These are phyloP conservation scores for Sporisorium graminicola DNA, from an alignment of 1,284 basidiomycete genomes.

Conservation along the genomic window DNA sequence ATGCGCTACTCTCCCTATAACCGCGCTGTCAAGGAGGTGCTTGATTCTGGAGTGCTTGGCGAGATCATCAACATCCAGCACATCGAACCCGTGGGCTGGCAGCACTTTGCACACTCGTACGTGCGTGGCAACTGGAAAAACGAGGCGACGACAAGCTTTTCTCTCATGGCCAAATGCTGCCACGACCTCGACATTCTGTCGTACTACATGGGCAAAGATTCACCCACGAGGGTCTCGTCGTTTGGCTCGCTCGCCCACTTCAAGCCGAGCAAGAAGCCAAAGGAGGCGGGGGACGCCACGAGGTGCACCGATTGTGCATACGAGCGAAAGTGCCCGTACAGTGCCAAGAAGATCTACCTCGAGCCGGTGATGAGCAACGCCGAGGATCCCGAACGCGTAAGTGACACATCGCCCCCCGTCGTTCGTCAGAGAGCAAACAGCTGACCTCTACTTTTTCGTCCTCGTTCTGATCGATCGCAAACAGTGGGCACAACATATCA, in stretches of 20 bases:
- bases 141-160: constrained; percentile 41
- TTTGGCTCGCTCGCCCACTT: constrained; percentile 41
- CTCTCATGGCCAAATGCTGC: constrained; percentile 44
- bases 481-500: constrained; percentile 41
- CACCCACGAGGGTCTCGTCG: constrained; percentile 25
- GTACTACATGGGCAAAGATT: constrained; percentile 41
- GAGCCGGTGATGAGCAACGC: constrained; percentile 26
- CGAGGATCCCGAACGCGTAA: constrained; percentile 37
- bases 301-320: constrained; percentile 41
- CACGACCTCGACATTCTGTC: constrained; percentile 45
- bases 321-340: constrained; percentile 37
- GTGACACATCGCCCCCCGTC: background rate
- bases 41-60: constrained; percentile 38
- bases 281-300: constrained; percentile 33
- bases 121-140: constrained; percentile 44
- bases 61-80: constrained; percentile 50
- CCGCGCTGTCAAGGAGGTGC: constrained; percentile 34
- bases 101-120: constrained; percentile 47
- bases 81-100: constrained; percentile 44
- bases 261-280: constrained; percentile 40
- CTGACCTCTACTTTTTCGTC: constrained; percentile 1
- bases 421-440: background rate
- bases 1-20: constrained; percentile 47
- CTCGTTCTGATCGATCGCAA: background rate
- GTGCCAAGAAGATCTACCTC: constrained; percentile 46